Evolutionary conservation across 2,329 filamentous ascomycete species (phyloP).

Genomic region (Talaromyces sp.): DNA sequence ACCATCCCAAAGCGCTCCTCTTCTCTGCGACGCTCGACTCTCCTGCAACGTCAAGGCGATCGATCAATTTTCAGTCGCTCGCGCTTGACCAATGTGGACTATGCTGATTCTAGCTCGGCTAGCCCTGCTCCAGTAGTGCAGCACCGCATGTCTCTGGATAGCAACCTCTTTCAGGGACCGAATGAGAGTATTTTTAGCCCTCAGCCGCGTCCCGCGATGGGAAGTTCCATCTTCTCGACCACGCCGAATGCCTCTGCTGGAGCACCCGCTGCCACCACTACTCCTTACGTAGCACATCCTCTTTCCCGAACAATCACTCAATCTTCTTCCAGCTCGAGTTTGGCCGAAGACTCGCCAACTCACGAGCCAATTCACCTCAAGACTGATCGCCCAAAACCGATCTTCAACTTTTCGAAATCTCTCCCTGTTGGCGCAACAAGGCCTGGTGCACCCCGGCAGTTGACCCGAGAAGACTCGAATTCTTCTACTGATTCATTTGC

Average conservation of each 20-base stretch:
- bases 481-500: conserved; percentile 54
- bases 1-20: conserved; percentile 64
- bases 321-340: conserved; percentile 75
- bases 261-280: conserved; percentile 24
- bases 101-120: conserved; percentile 52
- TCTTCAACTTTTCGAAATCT: conserved; percentile 66
- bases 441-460: conserved; percentile 39
- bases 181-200: conserved; percentile 61
- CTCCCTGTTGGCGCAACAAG: conserved; percentile 62
- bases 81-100: conserved; percentile 25
- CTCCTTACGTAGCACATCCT: conserved; percentile 60
- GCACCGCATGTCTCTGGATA: conserved; percentile 73
- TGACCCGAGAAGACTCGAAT: conserved; percentile 46
- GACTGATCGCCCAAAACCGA: conserved; percentile 48
- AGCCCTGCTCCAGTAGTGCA: conserved; percentile 53
- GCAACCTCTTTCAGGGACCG: conserved; percentile 61
- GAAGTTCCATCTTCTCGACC: conserved; percentile 35
- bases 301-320: conserved; percentile 81
- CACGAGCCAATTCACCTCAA: conserved; percentile 52
- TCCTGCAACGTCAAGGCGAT: conserved; percentile 75
- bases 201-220: conserved; percentile 47
- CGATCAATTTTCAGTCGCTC: conserved; percentile 51
- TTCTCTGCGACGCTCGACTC: conserved; percentile 77
- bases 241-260: conserved; percentile 14
- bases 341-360: conserved; percentile 67